phyloP scores from a whole-genome alignment of 805 yeast species.

The Maudiozyma pseudohumilis region DNA sequence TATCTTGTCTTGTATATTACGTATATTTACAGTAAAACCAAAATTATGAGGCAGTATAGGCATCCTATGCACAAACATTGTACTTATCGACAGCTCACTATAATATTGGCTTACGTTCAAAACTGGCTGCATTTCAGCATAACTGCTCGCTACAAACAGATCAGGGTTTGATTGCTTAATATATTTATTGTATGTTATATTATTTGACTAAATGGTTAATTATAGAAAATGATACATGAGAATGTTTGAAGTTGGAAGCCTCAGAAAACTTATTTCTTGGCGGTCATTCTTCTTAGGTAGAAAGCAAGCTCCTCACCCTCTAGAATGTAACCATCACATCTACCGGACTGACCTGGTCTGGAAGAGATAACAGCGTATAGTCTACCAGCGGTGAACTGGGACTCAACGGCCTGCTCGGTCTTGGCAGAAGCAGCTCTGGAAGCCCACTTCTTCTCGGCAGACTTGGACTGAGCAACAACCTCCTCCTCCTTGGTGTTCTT shows the following conservation, averaged over 20 bases:
- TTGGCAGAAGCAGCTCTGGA: slow-evolving; percentile 77
- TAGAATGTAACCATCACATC: slow-evolving; percentile 99
- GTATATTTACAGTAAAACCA: too few relatives aligned
- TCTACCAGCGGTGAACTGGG: slow-evolving; percentile 98
- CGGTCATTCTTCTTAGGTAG: slow-evolving; percentile 99
- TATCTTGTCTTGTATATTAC: background rate
- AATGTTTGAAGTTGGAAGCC: slow-evolving; percentile 1
- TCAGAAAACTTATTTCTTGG: slow-evolving; percentile 71
- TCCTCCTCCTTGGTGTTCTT: slow-evolving; percentile 46
- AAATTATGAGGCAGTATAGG: too few relatives aligned
- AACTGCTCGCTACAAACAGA: too few relatives aligned
- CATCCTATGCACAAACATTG: too few relatives aligned
- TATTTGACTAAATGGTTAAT: slow-evolving; percentile 7
- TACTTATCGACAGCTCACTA: too few relatives aligned
- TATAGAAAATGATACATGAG: slow-evolving; percentile 10
- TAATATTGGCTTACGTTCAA: too few relatives aligned
- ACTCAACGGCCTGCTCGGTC: slow-evolving; percentile 82
- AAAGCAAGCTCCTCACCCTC: slow-evolving; percentile 99
- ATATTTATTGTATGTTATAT: slow-evolving; percentile 5
- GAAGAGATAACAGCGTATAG: slow-evolving; percentile 97
- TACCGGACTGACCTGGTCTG: slow-evolving; percentile 99
- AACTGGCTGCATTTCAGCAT: too few relatives aligned
- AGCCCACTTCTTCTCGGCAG: slow-evolving; percentile 86
- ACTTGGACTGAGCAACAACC: slow-evolving; percentile 57
- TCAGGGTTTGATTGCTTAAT: slow-evolving; percentile 2